Evolutionary conservation across 805 yeast genomes (phyloP), one percentile per base, ranked within the genome.

Genomic region (Wickerhamomyces chambardii): DNA sequence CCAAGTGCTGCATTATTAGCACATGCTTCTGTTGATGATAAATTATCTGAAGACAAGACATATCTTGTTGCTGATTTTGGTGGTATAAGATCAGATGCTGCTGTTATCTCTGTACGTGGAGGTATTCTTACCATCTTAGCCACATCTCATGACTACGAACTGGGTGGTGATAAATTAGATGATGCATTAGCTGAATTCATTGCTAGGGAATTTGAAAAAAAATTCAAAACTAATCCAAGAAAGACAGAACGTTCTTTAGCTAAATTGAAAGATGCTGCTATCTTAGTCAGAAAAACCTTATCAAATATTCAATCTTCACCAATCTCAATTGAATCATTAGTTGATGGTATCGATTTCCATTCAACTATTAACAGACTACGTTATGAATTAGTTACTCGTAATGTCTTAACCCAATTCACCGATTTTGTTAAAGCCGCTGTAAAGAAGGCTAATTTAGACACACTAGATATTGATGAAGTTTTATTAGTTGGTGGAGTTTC

Each of bases 51-150:
- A 46, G 95, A 86, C 63, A 81, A 81, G 67, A 61, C 84, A 40
- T 79, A 79, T 53, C 94, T 86, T 33, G 96, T 92, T 47, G 94
- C 95, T 36, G 98, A 92, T 62, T 84, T 92, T 52, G 98, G 98
- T 59, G 97, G 95, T 55, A 72, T 87, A 48, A 75, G 97, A 64
- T 80, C 95, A 29, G 97, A 92, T 56, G 96, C 89, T 42, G 95
- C 97, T 40, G 89, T 92, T 34, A 67, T 92, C 50, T 78, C 97
- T 29, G 84, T 81, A 36, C 79, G 97, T 68, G 95, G 95, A 44
- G 98, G 98, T 52, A 75, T 92, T 47, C 71, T 84, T 64, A 90
- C 98, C 37, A 68, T 86, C 32, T 69, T 92, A 48, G 81, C 95
- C 40, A 85, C 96, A 45, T 75, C 77, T 39, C 95, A 87, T 55